Conservation (phyloP, 208 protist genomes). For the Crithidia expoeki region DNA sequence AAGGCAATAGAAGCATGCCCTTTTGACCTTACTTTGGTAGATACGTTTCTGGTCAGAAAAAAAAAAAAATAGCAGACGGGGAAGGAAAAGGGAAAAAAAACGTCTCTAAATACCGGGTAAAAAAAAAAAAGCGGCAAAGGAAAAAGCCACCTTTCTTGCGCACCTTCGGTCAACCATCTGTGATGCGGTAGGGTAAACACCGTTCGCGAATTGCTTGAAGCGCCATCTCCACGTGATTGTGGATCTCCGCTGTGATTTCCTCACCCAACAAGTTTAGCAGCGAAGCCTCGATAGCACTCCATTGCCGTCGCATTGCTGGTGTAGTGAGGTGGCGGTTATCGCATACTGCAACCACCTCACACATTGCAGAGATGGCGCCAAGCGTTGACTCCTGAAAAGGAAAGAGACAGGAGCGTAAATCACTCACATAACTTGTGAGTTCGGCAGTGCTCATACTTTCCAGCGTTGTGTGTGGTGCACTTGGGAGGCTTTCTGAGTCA, state of each 20-base stretch:
- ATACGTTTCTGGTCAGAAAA: too few species aligned
- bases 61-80: conserved; percentile 15
- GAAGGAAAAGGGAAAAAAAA: conserved; percentile 7
- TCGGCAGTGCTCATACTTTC: background rate
- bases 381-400: conserved; percentile 2
- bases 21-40: too few species aligned
- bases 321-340: background rate
- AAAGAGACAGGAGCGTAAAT: background rate
- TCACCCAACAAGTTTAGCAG: conserved; percentile 16
- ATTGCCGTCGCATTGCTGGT: conserved; percentile 15
- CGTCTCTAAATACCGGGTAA: background rate
- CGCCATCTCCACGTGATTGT: background rate
- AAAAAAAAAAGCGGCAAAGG: conserved; percentile 4
- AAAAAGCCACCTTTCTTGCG: background rate
- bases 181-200: background rate
- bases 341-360: conserved; percentile 1
- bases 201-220: conserved; percentile 6
- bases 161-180: background rate
- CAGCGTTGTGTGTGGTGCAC: background rate
- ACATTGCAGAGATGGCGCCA: background rate
- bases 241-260: background rate
- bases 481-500: background rate
- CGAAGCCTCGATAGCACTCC: conserved; percentile 20
- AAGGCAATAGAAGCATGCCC: too few species aligned
- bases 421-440: background rate